Conservation (phyloP, 208 protist species). For the Lotmaria passim region DNA sequence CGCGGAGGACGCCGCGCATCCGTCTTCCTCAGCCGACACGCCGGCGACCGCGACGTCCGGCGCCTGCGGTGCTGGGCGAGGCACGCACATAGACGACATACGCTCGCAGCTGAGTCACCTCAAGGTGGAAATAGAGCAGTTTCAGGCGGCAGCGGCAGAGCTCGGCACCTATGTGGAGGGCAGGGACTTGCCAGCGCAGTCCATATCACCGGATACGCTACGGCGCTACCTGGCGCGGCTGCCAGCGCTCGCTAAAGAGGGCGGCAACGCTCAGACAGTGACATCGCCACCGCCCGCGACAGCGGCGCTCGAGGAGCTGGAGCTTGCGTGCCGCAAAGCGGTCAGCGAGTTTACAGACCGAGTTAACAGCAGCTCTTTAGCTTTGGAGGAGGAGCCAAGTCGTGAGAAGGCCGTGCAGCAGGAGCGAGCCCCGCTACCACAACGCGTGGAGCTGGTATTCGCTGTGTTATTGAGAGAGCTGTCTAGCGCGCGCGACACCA, state of each 20-base stretch:
- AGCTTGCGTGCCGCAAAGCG: slow-evolving; percentile 7
- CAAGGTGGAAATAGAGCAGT: slow-evolving; percentile 43
- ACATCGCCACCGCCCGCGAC: background rate
- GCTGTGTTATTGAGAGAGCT: slow-evolving; percentile 24
- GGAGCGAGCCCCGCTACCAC: slow-evolving; percentile 16
- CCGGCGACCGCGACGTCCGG: background rate
- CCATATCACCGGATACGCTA: slow-evolving; percentile 24
- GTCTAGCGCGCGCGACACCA: slow-evolving; percentile 8
- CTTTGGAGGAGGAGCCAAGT: slow-evolving; percentile 18
- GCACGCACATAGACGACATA: slow-evolving; percentile 14
- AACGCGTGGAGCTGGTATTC: slow-evolving; percentile 18
- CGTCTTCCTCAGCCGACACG: slow-evolving; percentile 6
- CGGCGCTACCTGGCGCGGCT: slow-evolving; percentile 24
- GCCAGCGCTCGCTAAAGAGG: background rate
- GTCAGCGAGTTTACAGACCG: slow-evolving; percentile 7
- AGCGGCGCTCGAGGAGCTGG: background rate
- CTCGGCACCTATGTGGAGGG: slow-evolving; percentile 25
- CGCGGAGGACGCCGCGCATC: background rate
- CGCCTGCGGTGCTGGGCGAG: background rate
- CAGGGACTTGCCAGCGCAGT: slow-evolving; percentile 14
- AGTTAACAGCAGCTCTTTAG: background rate
- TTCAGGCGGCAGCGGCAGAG: slow-evolving; percentile 27
- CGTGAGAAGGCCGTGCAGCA: slow-evolving; percentile 17
- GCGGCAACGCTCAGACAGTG: background rate
- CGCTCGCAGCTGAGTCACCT: slow-evolving; percentile 23